phyloP scores from a whole-genome alignment of 2,329 filamentous ascomycete genomes.

The Exophiala calicioides region DNA sequence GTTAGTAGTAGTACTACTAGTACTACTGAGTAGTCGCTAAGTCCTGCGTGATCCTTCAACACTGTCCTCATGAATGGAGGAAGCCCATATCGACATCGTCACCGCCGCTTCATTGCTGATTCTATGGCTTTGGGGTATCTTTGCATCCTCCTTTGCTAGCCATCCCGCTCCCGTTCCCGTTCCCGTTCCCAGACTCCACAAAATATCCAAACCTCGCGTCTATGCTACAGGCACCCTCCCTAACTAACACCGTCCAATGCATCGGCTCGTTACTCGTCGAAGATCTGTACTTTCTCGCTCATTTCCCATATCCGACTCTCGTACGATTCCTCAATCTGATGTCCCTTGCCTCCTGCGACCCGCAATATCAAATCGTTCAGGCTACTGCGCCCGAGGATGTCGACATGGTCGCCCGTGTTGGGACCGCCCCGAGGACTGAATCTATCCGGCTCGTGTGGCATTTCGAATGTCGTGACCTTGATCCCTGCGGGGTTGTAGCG shows the following conservation, averaged over 20 bases:
- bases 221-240: neutral
- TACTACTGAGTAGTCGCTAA: no score
- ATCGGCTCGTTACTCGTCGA: slow-evolving; percentile 56
- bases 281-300: slow-evolving; percentile 78
- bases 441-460: slow-evolving; percentile 92
- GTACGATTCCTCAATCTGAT: slow-evolving; percentile 74
- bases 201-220: no score
- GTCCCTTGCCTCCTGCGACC: slow-evolving; percentile 81
- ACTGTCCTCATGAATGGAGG: no score
- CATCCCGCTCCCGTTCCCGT: no score
- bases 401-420: slow-evolving; percentile 86
- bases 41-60: no score
- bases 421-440: slow-evolving; percentile 78
- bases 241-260: slow-evolving; percentile 12
- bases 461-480: slow-evolving; percentile 84
- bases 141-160: no score
- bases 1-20: no score
- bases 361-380: slow-evolving; percentile 88
- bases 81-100: no score
- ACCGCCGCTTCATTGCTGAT: no score
- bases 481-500: slow-evolving; percentile 86
- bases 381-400: slow-evolving; percentile 85
- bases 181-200: no score
- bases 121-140: no score
- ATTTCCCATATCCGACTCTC: slow-evolving; percentile 82